Percentiles rank a stretch among this genome's conserved stretches.
phyloP scores from a whole-genome alignment of 2,329 filamentous ascomycete species.

The Drechslerella stenobrocha region DNA sequence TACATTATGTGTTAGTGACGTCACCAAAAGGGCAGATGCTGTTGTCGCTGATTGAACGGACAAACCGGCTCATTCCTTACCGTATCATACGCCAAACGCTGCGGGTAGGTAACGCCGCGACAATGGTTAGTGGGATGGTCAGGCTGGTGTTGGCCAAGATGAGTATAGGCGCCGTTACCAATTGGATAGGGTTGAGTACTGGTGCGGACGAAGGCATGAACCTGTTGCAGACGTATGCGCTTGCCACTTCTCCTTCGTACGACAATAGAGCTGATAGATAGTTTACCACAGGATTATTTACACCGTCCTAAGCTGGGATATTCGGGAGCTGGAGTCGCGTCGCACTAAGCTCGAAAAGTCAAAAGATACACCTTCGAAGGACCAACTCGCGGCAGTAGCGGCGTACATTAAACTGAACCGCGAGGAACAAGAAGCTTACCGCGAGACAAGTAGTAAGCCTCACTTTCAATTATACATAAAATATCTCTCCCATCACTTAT shows the following conservation, averaged over 20 bases:
- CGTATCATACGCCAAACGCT: constrained; percentile 72
- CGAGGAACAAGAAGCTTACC: constrained; percentile 64
- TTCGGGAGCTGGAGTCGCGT: constrained; percentile 68
- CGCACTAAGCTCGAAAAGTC: constrained; percentile 67
- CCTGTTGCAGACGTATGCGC: constrained; percentile 64
- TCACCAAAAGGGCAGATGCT: constrained; percentile 76
- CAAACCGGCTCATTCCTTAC: constrained; percentile 73
- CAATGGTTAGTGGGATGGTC: constrained; percentile 77
- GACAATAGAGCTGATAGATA: not conserved
- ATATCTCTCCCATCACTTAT: constrained; percentile 52
- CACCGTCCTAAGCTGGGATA: constrained; percentile 73
- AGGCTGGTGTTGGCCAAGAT: constrained; percentile 75
- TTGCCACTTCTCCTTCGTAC: not conserved
- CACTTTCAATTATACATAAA: constrained; percentile 49
- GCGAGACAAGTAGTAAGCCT: constrained; percentile 62
- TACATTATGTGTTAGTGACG: constrained; percentile 72
- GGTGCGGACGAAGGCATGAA: constrained; percentile 79
- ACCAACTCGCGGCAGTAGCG: constrained; percentile 66
- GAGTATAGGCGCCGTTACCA: constrained; percentile 72
- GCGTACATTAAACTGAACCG: constrained; percentile 62
- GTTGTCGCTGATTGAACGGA: constrained; percentile 69
- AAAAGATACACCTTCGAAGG: constrained; percentile 64
- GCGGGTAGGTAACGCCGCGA: constrained; percentile 75
- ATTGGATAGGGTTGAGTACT: constrained; percentile 74
- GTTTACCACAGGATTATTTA: constrained; percentile 66